Evolutionary conservation across 352 stramenopile species (phyloP), one percentile per base, ranked within the genome.

Genomic region (Pythium brassicae): DNA sequence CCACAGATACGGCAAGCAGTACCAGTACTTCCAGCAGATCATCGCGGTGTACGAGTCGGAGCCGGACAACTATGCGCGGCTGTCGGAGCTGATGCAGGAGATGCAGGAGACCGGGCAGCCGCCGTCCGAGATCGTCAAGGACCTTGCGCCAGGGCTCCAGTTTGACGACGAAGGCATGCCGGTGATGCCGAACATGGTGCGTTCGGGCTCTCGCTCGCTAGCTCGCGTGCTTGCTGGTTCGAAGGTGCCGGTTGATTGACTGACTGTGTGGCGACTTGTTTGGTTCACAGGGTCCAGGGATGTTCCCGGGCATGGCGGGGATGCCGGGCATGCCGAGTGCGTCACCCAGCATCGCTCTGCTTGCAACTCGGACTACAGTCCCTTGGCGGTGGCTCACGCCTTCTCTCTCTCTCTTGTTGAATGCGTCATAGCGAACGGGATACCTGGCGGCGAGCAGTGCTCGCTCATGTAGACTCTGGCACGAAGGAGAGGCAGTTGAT

Each of bases 11-110:
- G 94, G 92, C 57, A 95, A 95, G 62, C 95, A 99, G 81, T 99
- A 98, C 70, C 82, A 98, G 64, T 97, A 95, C 64, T 99, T 99
- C 71, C 96, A 99, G 76, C 74, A 89, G 57, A 97, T 99, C 50
- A 86, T 98, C 9, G 80, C 87, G n/a, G 76, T 96, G 14, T 99
- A 99, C 70, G 97, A 99, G 57, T 96, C 84, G 10, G 94, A 99
- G 66, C 96, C 96, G 3, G 89, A 98, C 61, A 99, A 99, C 78
- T 98, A 96, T 59, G 66, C 78, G 50, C 76, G 89, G 7, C 72
- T 99, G 34, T 98, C 97, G 66, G 89, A 98, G 65, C 83, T 99
- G 27, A 99, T 99, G 94, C 93, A 99, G 55, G 90, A 99, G 55
- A 92, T 95, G 81, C 80, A 93, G 57, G 83, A 93, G 59, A 98